Base-by-base conservation (phyloP, 371 early-diverging fungal genomes). In the Mucor racemosus region DNA sequence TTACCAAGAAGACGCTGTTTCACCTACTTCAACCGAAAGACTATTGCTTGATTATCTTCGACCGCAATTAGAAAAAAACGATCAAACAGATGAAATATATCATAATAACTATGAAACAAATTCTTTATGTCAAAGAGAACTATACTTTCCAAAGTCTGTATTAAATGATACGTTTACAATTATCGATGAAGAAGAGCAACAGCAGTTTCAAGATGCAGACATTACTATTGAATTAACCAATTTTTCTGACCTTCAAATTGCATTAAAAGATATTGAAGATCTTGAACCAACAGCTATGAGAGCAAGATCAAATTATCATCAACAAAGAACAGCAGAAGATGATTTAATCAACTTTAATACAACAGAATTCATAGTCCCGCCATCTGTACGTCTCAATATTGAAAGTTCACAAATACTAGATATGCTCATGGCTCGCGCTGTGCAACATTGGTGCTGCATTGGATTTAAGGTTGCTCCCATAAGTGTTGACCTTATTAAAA, bases 381-480 rank as follows among this genome's bases (percentile, higher is more conserved):
- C 62, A 7, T 66, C 74, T 10, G 35, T 74, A 4, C 60, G 65
- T 1, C 46, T 60, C 17, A 62, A 50, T 10, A 36, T 67, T 4
- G 68, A 65, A 53, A 70, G 62, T 19, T 65, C 67, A 7, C 61
- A 64, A 17, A 59, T 74, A 39, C 19, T 73, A 31, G 76, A 67
- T 11, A 34, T 59, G 40, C 60, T 76, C 8, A 73, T 76, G 70
- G 34, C 50, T n/a, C 65, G 63, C 10, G 73, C 71, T 19, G 38
- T 62, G 14, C 39, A 57, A n/a, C 71, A 73, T 10, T 76, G 76
- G 76, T 76, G 76, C 14, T 76, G 73, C 15, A 67, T 73, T 31
- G 73, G 71, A 0, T 76, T 73, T 39, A 73, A 73, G 34, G 68
- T 73, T 0, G 67, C 73, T 1, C 76, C 76, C 3, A 63, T 76